Percentiles rank a stretch among this genome's conserved stretches.
Evolutionary conservation across 2,329 filamentous ascomycete genomes (phyloP).

Genomic region (Sarocladium oryzae): DNA sequence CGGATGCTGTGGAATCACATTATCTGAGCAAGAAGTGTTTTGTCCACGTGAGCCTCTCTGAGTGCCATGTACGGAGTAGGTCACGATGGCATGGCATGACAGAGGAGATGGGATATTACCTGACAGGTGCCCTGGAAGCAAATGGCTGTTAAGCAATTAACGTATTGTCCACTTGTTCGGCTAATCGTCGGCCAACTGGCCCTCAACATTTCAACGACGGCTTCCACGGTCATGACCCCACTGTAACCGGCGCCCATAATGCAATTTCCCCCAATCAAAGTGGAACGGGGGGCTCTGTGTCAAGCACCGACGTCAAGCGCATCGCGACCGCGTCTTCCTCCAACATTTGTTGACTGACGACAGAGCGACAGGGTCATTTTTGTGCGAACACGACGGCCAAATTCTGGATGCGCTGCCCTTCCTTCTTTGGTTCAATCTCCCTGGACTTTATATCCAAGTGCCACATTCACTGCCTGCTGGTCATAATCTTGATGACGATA

Average conservation of each 20-base stretch:
- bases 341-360: slow-evolving; percentile 5
- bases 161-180: neutral
- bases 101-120: too few species aligned
- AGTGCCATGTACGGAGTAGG: too few species aligned
- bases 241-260: neutral
- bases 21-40: too few species aligned
- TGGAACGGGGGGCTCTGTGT: slow-evolving; percentile 5
- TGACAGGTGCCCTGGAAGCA: too few species aligned
- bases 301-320: slow-evolving; percentile 8
- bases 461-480: too few species aligned
- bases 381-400: neutral
- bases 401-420: neutral
- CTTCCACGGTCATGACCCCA: neutral
- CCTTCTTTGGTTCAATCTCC: too few species aligned
- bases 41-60: neutral
- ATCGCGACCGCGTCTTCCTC: slow-evolving; percentile 12
- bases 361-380: neutral
- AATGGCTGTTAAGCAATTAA: too few species aligned
- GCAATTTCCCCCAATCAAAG: slow-evolving; percentile 11
- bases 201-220: slow-evolving; percentile 2
- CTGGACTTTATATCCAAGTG: too few species aligned
- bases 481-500: neutral
- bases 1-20: too few species aligned
- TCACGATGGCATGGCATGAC: neutral
- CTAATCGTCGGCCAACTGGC: neutral